These are phyloP conservation scores for Bauhinia variegata DNA, from an alignment of 306 rosid species.

Conservation along the genomic window DNA sequence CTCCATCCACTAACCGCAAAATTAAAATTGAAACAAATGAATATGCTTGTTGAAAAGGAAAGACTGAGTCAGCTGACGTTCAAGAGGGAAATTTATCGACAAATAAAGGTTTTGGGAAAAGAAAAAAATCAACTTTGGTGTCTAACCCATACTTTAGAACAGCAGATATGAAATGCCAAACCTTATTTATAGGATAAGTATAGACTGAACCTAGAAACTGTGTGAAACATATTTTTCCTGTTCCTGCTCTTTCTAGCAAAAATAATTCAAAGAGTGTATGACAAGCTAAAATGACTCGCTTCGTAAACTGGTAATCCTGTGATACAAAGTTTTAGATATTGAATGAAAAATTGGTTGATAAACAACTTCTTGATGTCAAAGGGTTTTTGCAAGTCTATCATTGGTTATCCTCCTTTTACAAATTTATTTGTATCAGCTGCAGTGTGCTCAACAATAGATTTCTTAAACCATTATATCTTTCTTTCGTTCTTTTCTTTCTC, in stretches of 20 bases:
- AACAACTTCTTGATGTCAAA: neutral
- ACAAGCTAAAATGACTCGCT: slow-evolving; percentile 1
- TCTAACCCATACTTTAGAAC: slow-evolving; percentile 12
- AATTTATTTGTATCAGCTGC: slow-evolving; percentile 8
- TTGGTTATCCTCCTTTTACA: slow-evolving; percentile 10
- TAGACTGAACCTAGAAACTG: neutral
- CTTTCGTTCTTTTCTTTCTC: slow-evolving; percentile 1
- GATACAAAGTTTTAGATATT: slow-evolving; percentile 4
- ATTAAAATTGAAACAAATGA: neutral
- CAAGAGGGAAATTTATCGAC: neutral
- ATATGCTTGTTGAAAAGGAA: neutral
- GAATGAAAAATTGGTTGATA: neutral
- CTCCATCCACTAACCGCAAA: slow-evolving; percentile 71
- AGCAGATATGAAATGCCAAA: slow-evolving; percentile 19
- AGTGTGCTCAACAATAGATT: slow-evolving; percentile 13
- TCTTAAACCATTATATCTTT: slow-evolving; percentile 1
- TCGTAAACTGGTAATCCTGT: neutral
- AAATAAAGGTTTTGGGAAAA: slow-evolving; percentile 1
- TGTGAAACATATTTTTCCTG: slow-evolving; percentile 3
- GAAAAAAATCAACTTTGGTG: slow-evolving; percentile 1
- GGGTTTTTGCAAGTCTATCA: slow-evolving; percentile 7
- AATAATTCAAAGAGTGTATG: slow-evolving; percentile 2
- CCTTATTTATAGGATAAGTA: slow-evolving; percentile 10
- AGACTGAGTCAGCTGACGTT: slow-evolving; percentile 27
- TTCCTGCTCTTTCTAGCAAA: slow-evolving; percentile 3